Evolutionary conservation across 2,329 filamentous ascomycete genomes (phyloP).

Genomic region (Akanthomyces lecanii): DNA sequence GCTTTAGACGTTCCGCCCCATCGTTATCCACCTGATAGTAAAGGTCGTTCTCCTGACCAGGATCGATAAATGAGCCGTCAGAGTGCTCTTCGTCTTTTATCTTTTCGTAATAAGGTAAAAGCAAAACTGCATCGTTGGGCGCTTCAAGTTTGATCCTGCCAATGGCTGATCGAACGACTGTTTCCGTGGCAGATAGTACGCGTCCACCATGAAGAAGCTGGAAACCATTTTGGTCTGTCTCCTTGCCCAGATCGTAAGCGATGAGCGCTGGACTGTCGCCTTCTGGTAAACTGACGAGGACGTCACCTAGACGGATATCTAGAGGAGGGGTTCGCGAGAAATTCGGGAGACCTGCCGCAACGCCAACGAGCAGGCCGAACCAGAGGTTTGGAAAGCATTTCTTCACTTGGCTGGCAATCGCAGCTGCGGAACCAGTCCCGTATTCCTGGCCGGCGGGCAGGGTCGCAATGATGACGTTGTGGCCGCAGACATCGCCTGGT

Average conservation of each 20-base stretch:
- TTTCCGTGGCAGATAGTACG: slow-evolving; percentile 21
- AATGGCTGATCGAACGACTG: slow-evolving; percentile 32
- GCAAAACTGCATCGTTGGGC: slow-evolving; percentile 21
- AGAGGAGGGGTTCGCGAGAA: slow-evolving; percentile 22
- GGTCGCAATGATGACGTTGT: slow-evolving; percentile 33
- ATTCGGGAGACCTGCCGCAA: slow-evolving; percentile 32
- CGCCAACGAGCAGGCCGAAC: slow-evolving; percentile 34
- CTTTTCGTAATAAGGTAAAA: slow-evolving; percentile 24
- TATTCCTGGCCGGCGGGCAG: slow-evolving; percentile 31
- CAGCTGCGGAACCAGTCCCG: slow-evolving; percentile 30
- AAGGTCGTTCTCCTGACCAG: slow-evolving; percentile 28
- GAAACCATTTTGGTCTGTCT: slow-evolving; percentile 25
- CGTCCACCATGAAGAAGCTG: slow-evolving; percentile 25
- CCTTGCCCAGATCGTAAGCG: slow-evolving; percentile 33
- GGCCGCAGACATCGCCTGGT: slow-evolving; percentile 32
- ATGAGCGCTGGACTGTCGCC: slow-evolving; percentile 26
- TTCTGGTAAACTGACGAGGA: slow-evolving; percentile 29
- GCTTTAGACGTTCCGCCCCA: background rate
- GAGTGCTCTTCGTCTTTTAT: slow-evolving; percentile 25
- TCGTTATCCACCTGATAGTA: slow-evolving; percentile 23
- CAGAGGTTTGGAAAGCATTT: slow-evolving; percentile 32
- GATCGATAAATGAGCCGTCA: slow-evolving; percentile 27
- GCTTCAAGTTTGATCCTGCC: slow-evolving; percentile 26
- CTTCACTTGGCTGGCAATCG: slow-evolving; percentile 32
- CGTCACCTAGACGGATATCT: slow-evolving; percentile 37